These are phyloP conservation scores for Aspergillus oerlinghausenensis DNA, from an alignment of 2,329 filamentous ascomycete genomes.

Conservation along the genomic window DNA sequence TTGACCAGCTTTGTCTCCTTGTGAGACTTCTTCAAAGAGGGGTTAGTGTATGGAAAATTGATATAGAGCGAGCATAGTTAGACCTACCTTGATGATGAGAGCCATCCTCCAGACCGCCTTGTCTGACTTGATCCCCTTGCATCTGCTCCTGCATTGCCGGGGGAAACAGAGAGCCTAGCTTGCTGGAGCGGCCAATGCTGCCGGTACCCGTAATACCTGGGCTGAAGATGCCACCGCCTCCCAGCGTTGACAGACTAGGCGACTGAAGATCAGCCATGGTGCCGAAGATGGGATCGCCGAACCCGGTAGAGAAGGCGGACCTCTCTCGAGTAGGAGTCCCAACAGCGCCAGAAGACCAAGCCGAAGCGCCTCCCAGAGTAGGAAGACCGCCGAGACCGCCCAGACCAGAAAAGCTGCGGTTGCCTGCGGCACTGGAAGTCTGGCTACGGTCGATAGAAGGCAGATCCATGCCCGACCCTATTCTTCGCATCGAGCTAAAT, in stretches of 20 bases:
- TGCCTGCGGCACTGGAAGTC: constrained; percentile 77
- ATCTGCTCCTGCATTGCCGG: constrained; percentile 87
- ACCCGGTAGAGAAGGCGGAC: constrained; percentile 45
- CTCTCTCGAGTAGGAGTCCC: constrained; percentile 65
- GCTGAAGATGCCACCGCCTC: constrained; percentile 57
- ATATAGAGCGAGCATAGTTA: neutral
- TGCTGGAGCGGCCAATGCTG: constrained; percentile 71
- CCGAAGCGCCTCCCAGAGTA: constrained; percentile 47
- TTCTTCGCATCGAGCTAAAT: constrained; percentile 55
- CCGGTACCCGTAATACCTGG: constrained; percentile 55
- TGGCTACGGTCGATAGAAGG: constrained; percentile 82
- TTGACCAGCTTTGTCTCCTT: constrained; percentile 27
- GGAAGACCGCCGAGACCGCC: constrained; percentile 50
- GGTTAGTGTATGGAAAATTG: neutral
- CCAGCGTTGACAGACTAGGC: constrained; percentile 36
- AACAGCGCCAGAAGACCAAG: constrained; percentile 60
- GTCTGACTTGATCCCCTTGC: constrained; percentile 58
- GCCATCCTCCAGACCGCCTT: constrained; percentile 57
- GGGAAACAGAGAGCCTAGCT: constrained; percentile 83
- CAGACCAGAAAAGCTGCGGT: constrained; percentile 64
- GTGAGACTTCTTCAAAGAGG: constrained; percentile 19
- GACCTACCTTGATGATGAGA: constrained; percentile 53
- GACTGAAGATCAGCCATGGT: constrained; percentile 69
- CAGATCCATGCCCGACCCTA: constrained; percentile 50
- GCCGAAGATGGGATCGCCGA: constrained; percentile 64